Evolutionary conservation across 1,284 basidiomycete species (phyloP).

Genomic region (Pseudozyma sp.): DNA sequence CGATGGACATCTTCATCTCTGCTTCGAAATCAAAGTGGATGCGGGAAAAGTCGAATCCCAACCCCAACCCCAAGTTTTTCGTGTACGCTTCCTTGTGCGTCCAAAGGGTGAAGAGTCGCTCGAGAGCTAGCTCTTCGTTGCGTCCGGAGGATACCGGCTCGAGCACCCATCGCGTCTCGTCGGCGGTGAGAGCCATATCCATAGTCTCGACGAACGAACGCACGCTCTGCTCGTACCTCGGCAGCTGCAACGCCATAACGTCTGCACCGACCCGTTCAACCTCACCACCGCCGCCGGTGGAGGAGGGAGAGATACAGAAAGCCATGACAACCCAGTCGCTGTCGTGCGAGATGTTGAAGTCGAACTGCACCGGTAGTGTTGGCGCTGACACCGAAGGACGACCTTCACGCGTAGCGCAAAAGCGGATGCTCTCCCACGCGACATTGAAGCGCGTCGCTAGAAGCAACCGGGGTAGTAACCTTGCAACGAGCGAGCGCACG

Average conservation of each 20-base stretch:
- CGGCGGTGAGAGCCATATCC: conserved; percentile 55
- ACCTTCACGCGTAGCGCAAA: conserved; percentile 28
- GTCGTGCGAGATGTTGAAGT: conserved; percentile 66
- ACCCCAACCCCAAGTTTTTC: conserved; percentile 59
- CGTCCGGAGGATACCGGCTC: neutral
- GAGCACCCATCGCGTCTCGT: conserved; percentile 52
- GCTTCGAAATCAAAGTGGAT: conserved; percentile 50
- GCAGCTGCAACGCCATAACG: conserved; percentile 61
- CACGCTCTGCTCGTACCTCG: conserved; percentile 50
- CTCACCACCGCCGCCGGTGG: neutral
- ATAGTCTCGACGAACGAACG: conserved; percentile 58
- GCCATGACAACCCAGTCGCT: conserved; percentile 64
- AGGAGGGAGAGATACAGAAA: conserved; percentile 12
- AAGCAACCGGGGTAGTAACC: conserved; percentile 44
- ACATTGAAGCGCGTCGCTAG: conserved; percentile 13
- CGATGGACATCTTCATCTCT: conserved; percentile 8
- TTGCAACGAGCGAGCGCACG: conserved; percentile 43
- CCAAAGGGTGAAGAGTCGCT: conserved; percentile 58
- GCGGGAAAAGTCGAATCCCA: conserved; percentile 62
- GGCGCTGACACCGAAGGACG: conserved; percentile 38
- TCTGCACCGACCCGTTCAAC: conserved; percentile 53
- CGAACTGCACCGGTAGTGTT: conserved; percentile 10
- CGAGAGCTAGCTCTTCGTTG: conserved; percentile 22
- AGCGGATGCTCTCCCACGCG: conserved; percentile 9
- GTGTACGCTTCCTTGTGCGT: conserved; percentile 68